Conservation (phyloP, 768 basidiomycete genomes). For the Pleurotus djamor region DNA sequence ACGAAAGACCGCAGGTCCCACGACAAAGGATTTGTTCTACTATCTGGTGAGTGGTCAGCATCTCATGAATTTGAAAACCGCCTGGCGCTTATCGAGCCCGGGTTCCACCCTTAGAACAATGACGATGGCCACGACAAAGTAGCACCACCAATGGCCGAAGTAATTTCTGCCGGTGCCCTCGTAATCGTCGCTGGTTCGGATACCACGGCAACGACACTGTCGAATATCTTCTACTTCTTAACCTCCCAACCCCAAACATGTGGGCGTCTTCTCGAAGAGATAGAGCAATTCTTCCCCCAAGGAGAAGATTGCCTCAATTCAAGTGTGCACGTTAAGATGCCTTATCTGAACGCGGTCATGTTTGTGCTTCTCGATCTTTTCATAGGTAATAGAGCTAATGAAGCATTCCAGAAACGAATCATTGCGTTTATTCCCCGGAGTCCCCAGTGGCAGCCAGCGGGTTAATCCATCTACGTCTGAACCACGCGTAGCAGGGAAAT, state of each 20-base stretch:
- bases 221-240: constrained; percentile 34
- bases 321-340: constrained; percentile 18
- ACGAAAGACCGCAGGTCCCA: constrained; percentile 16
- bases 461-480: constrained; percentile 9
- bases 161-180: constrained; percentile 29
- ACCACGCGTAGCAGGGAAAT: constrained; percentile 33
- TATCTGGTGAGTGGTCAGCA: constrained; percentile 30
- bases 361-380: constrained; percentile 12
- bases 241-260: constrained; percentile 33
- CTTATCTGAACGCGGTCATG: constrained; percentile 27
- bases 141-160: constrained; percentile 13
- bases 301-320: constrained; percentile 18
- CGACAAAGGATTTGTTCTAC: constrained; percentile 32
- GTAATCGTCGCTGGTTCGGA: constrained; percentile 43
- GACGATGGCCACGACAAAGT: constrained; percentile 19
- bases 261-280: constrained; percentile 33
- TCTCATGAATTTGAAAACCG: too few relatives aligned
- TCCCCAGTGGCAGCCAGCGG: constrained; percentile 31
- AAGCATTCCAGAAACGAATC: constrained; percentile 37
- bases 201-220: constrained; percentile 39
- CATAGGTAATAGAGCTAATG: not conserved
- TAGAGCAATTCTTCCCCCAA: constrained; percentile 28
- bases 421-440: constrained; percentile 41
- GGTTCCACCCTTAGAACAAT: constrained; percentile 14
- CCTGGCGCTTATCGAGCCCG: not conserved